Conservation (phyloP, 2,329 filamentous ascomycete genomes). For the Epichloe uncinata region DNA sequence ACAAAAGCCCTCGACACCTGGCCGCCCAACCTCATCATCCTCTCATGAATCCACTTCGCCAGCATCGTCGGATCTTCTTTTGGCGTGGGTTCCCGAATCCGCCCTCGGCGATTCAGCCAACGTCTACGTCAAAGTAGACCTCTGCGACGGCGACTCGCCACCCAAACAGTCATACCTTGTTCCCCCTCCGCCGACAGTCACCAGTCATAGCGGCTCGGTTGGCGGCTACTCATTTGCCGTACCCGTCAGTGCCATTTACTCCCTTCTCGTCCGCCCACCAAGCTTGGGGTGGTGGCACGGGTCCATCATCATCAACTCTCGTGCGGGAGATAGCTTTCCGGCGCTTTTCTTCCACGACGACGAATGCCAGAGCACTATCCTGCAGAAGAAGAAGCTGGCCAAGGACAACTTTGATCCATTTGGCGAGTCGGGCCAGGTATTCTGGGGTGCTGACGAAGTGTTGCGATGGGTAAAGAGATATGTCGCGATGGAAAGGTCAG, state of each 20-base stretch:
- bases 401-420: slow-evolving; percentile 85
- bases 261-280: slow-evolving; percentile 76
- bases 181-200: slow-evolving; percentile 77
- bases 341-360: slow-evolving; percentile 96
- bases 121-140: slow-evolving; percentile 91
- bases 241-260: slow-evolving; percentile 82
- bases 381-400: slow-evolving; percentile 79
- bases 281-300: slow-evolving; percentile 98
- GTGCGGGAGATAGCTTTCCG: slow-evolving; percentile 83
- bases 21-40: slow-evolving; percentile 22
- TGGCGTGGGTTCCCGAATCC: slow-evolving; percentile 89
- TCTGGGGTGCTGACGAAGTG: slow-evolving; percentile 96
- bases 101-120: slow-evolving; percentile 73
- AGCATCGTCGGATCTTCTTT: slow-evolving; percentile 59
- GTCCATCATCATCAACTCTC: slow-evolving; percentile 83
- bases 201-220: slow-evolving; percentile 53
- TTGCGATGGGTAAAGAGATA: slow-evolving; percentile 82
- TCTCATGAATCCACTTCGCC: slow-evolving; percentile 26
- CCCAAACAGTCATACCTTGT: slow-evolving; percentile 84
- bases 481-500: slow-evolving; percentile 68
- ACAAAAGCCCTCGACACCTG: slow-evolving; percentile 51
- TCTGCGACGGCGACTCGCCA: slow-evolving; percentile 65
- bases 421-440: slow-evolving; percentile 70
- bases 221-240: slow-evolving; percentile 87
- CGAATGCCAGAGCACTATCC: slow-evolving; percentile 89